Percentiles rank a stretch among this genome's conserved stretches.
These are phyloP conservation scores for Liriodendron chinense DNA, from an alignment of 164 flowering plant genomes.

Conservation along the genomic window DNA sequence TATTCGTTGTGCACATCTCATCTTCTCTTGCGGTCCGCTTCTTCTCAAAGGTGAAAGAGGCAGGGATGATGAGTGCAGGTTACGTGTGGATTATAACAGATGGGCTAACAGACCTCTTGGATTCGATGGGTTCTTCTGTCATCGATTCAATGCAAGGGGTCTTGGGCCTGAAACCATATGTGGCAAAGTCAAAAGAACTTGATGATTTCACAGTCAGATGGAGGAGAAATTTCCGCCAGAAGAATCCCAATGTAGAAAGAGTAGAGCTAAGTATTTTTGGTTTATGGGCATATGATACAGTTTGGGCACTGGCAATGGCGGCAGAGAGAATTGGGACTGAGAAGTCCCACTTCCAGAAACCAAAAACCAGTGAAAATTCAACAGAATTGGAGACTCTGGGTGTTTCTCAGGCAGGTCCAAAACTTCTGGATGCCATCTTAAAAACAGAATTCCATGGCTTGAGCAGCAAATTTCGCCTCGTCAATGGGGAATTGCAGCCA, in stretches of 20 bases:
- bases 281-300: constrained; percentile 26
- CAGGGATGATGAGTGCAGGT: constrained; percentile 40
- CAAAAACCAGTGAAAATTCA: not conserved
- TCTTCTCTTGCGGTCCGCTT: constrained; percentile 19
- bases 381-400: not conserved
- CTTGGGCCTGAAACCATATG: constrained; percentile 29
- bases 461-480: constrained; percentile 21
- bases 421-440: constrained; percentile 14
- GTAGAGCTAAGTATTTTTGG: constrained; percentile 7
- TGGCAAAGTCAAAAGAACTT: constrained; percentile 26
- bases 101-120: constrained; percentile 20
- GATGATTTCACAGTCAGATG: constrained; percentile 26
- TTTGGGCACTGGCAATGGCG: constrained; percentile 14
- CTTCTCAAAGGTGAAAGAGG: constrained; percentile 23
- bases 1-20: constrained; percentile 35
- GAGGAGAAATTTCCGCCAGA: constrained; percentile 21
- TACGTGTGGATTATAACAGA: constrained; percentile 47
- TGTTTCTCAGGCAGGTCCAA: constrained; percentile 9
- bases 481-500: constrained; percentile 21
- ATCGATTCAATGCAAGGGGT: constrained; percentile 45
- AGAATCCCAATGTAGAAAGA: constrained; percentile 7
- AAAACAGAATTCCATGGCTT: constrained; percentile 26
- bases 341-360: not conserved
- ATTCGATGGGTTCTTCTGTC: constrained; percentile 7
- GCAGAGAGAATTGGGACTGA: not conserved